Evolutionary conservation across 345 rosid genomes (phyloP).

Genomic region (Hibiscus tridactylites): DNA sequence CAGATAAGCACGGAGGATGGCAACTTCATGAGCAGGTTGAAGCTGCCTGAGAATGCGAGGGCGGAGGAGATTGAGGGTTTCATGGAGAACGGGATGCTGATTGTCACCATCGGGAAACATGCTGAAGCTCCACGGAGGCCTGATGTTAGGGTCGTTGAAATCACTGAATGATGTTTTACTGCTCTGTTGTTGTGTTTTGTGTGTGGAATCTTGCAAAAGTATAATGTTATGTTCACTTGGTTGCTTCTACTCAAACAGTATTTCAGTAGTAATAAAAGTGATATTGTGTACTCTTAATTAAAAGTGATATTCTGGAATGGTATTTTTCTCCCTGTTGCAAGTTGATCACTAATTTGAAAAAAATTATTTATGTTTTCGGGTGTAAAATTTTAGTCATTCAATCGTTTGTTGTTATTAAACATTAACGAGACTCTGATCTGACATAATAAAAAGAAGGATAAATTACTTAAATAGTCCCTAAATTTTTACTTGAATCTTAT

Average conservation of each 20-base stretch:
- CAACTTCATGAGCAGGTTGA: slow-evolving; percentile 9
- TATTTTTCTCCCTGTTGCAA: too few species aligned
- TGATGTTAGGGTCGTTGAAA: slow-evolving; percentile 7
- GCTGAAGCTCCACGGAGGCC: not conserved
- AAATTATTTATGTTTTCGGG: too few species aligned
- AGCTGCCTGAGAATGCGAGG: slow-evolving; percentile 11
- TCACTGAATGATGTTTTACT: not conserved
- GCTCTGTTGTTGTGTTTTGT: not conserved
- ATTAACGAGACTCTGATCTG: too few species aligned
- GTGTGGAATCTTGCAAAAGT: not conserved
- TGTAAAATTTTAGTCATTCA: too few species aligned
- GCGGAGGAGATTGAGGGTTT: slow-evolving; percentile 5
- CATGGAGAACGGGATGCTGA: slow-evolving; percentile 9
- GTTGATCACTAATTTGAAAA: too few species aligned
- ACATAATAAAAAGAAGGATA: too few species aligned
- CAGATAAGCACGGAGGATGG: slow-evolving; percentile 8
- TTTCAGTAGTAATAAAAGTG: too few species aligned
- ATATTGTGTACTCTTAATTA: too few species aligned
- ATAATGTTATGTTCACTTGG: not conserved
- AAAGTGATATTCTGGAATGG: too few species aligned
- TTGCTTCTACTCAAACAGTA: not conserved
- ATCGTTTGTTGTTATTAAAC: too few species aligned
- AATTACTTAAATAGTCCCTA: too few species aligned
- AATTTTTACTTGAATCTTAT: too few species aligned
- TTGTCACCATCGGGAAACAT: slow-evolving; percentile 5